Conservation (phyloP, 2,329 filamentous ascomycete species). For the Metarhizium sp. region DNA sequence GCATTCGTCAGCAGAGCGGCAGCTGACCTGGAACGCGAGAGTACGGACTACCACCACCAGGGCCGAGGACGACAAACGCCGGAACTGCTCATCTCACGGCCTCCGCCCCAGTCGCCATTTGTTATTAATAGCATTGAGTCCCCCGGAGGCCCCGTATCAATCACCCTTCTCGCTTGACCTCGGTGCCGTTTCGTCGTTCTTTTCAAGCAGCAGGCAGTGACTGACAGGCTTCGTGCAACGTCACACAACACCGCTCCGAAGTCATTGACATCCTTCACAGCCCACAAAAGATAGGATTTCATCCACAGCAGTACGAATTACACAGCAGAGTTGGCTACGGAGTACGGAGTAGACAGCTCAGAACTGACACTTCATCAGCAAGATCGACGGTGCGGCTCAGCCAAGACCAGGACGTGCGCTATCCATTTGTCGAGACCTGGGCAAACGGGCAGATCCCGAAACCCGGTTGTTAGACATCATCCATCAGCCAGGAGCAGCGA, state of each 20-base stretch:
- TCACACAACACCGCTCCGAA: background rate
- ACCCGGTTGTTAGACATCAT: background rate
- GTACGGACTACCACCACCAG: background rate
- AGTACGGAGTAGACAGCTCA: background rate
- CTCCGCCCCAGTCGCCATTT: background rate
- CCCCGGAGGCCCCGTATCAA: background rate
- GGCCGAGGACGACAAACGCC: background rate
- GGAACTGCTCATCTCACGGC: background rate
- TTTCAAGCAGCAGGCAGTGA: background rate
- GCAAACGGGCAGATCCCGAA: background rate
- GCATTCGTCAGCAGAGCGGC: background rate
- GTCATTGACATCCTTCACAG: background rate
- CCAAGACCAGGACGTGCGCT: background rate
- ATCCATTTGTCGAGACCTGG: background rate
- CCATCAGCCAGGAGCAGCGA: background rate
- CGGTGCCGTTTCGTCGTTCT: background rate
- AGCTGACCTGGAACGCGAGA: background rate
- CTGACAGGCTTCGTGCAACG: background rate
- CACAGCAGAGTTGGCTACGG: background rate
- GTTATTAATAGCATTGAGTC: background rate
- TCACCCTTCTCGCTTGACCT: background rate
- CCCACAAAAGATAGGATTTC: background rate
- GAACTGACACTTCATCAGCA: background rate
- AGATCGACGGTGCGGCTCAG: background rate
- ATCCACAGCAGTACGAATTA: background rate